A percentile compares a stretch with the other conserved stretches of the same genome.
Evolutionary conservation across 2,329 filamentous ascomycete species (phyloP).

Genomic region (Monosporascus sp.): DNA sequence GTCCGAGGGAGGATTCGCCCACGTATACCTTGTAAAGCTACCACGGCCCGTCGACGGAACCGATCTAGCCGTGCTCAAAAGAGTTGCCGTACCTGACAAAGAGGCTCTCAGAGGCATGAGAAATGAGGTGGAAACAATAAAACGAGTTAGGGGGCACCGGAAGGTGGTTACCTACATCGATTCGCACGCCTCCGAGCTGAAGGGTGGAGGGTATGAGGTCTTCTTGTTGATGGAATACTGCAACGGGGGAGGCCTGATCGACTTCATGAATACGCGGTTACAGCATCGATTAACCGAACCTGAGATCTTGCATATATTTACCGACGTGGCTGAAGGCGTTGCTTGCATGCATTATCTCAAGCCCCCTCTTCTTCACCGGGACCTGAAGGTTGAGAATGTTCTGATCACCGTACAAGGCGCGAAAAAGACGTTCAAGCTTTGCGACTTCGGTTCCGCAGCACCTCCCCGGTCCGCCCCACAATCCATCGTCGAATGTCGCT

Average conservation of each 20-base stretch:
- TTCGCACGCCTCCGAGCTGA: conserved; percentile 91
- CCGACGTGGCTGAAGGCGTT: conserved; percentile 90
- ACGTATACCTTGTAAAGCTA: conserved; percentile 93
- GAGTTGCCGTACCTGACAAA: conserved; percentile 95
- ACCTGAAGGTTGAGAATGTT: conserved; percentile 97
- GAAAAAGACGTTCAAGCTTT: conserved; percentile 85
- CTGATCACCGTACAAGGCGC: conserved; percentile 69
- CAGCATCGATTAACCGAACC: conserved; percentile 96
- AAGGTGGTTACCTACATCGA: conserved; percentile 98
- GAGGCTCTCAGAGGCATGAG: conserved; percentile 92
- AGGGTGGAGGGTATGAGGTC: conserved; percentile 92
- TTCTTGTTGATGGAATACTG: conserved; percentile 99
- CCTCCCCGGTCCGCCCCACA: conserved; percentile 78
- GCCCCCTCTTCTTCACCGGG: conserved; percentile 84
- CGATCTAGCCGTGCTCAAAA: conserved; percentile 81
- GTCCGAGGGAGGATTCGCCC: conserved; percentile 95
- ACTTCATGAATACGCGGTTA: conserved; percentile 98
- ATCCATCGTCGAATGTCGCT: conserved; percentile 79
- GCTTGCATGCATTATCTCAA: conserved; percentile 99
- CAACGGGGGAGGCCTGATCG: conserved; percentile 88
- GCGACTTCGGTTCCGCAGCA: conserved; percentile 94
- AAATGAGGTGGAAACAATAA: conserved; percentile 99
- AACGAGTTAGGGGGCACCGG: conserved; percentile 93
- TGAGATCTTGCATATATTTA: conserved; percentile 95
- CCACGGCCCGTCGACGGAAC: conserved; percentile 71